A percentile compares a stretch with the other conserved stretches of the same genome.
phyloP scores from a whole-genome alignment of 73 alveolate species.

The Symbiodinium natans region DNA sequence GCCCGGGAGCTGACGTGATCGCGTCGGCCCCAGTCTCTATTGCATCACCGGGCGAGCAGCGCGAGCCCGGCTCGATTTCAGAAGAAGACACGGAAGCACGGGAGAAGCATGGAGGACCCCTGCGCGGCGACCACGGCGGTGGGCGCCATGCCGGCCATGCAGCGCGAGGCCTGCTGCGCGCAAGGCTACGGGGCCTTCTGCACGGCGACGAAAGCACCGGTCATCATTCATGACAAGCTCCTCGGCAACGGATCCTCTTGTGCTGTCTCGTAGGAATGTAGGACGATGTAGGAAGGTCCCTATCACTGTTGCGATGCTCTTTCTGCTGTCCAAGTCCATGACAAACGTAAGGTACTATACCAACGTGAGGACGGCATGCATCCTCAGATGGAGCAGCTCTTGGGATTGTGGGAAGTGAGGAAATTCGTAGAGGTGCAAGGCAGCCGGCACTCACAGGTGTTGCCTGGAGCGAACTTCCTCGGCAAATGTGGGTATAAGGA shows the following conservation, averaged over 20 bases:
- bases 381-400: too few species aligned
- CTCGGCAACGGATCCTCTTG: neutral
- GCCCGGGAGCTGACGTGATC: neutral
- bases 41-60: too few species aligned
- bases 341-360: neutral
- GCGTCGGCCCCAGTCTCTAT: neutral
- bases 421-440: neutral
- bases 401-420: neutral
- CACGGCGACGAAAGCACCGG: neutral
- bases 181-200: neutral
- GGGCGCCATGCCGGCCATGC: neutral
- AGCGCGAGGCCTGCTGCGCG: neutral
- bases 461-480: too few species aligned
- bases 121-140: neutral
- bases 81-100: too few species aligned
- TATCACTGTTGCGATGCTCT: too few species aligned
- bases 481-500: too few species aligned
- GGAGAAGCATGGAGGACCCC: too few species aligned
- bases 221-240: neutral
- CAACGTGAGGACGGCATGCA: neutral
- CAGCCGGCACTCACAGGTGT: too few species aligned
- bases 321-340: too few species aligned
- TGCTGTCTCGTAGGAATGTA: too few species aligned
- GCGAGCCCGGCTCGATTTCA: too few species aligned
- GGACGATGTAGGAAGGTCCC: too few species aligned